phyloP scores from a whole-genome alignment of 805 yeast species.

The Starmerella potacharoeniae region DNA sequence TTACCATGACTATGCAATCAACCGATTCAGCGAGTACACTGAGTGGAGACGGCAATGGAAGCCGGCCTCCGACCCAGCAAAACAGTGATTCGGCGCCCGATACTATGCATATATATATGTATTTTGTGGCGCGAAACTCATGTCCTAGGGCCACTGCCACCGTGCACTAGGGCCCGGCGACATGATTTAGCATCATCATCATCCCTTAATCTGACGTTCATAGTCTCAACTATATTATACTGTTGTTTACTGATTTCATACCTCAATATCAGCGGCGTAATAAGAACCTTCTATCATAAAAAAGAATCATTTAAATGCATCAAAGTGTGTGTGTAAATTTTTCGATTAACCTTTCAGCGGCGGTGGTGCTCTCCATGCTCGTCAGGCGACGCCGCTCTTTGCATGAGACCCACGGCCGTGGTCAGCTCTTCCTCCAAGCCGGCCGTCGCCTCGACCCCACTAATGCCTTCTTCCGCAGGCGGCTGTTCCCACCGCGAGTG shows the following conservation, averaged over 20 bases:
- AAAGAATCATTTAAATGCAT: background rate
- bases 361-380: background rate
- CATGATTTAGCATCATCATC: background rate
- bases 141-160: background rate
- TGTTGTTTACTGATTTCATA: background rate
- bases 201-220: background rate
- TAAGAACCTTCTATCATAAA: background rate
- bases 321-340: background rate
- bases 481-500: conserved; percentile 23
- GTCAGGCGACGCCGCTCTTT: conserved; percentile 1
- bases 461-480: conserved; percentile 19
- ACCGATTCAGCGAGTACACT: conserved; percentile 57
- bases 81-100: background rate
- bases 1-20: conserved; percentile 48
- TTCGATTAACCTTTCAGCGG: background rate
- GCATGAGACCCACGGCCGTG: conserved; percentile 29
- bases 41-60: conserved; percentile 39
- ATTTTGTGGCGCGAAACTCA: background rate
- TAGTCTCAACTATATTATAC: background rate
- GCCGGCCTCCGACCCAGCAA: background rate
- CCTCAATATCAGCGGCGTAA: no score
- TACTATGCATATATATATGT: background rate
- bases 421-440: conserved; percentile 27
- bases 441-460: conserved; percentile 14
- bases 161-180: background rate